A percentile compares a stretch with the other conserved stretches of the same genome.
phyloP scores from a whole-genome alignment of 139 green algal species.

The Closterium sp. region DNA sequence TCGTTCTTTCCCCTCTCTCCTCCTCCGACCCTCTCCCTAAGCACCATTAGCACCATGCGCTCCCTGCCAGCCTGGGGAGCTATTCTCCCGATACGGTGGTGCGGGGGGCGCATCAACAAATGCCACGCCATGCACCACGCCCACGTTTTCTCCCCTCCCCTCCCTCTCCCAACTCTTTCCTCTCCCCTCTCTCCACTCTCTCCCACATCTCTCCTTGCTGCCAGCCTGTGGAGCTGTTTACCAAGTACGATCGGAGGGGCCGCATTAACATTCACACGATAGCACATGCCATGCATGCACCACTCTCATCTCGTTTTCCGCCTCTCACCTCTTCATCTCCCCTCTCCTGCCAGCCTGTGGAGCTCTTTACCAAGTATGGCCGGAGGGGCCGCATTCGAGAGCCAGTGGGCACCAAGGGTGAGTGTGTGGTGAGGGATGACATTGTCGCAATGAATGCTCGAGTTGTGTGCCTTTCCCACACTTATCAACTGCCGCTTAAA shows the following conservation, averaged over 20 bases:
- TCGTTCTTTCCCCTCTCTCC: not conserved
- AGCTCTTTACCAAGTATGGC: slow-evolving; percentile 91
- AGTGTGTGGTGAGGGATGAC: not conserved
- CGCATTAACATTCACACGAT: not conserved
- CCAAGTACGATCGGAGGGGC: not conserved
- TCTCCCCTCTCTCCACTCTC: not conserved
- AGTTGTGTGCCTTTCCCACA: too few species aligned
- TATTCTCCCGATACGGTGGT: too few species aligned
- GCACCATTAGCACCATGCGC: not conserved
- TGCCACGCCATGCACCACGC: not conserved
- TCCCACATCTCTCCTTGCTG: too few species aligned
- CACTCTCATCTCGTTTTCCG: not conserved
- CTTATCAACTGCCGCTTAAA: too few species aligned
- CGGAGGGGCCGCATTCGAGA: slow-evolving; percentile 87
- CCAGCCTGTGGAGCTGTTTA: too few species aligned
- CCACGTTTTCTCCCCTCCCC: not conserved
- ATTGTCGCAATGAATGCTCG: too few species aligned
- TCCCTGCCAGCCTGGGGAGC: too few species aligned
- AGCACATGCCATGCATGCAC: not conserved
- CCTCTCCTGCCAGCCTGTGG: slow-evolving; percentile 63
- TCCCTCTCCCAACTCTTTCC: slow-evolving; percentile 30
- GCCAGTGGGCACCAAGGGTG: slow-evolving; percentile 87
- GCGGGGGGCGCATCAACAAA: too few species aligned
- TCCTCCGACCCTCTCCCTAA: not conserved
- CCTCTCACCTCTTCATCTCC: not conserved